Percentiles rank a stretch among this genome's conserved stretches.
These are phyloP conservation scores for Singerocomus inundabilis DNA, from an alignment of 1,284 basidiomycete species.

Conservation along the genomic window DNA sequence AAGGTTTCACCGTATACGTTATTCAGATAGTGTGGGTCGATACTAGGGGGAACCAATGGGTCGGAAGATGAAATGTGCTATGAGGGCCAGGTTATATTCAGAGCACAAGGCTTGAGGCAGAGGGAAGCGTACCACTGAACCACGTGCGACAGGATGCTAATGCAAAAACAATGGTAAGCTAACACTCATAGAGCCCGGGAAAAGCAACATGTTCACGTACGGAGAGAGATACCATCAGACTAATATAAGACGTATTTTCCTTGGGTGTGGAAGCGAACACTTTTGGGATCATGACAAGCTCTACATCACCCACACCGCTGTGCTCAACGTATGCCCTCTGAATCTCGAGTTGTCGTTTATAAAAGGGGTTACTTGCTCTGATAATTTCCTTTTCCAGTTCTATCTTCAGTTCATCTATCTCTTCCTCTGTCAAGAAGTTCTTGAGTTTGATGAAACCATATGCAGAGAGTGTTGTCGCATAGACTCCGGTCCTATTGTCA, in stretches of 20 bases:
- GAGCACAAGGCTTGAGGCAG: not conserved
- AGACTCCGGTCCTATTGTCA: slow-evolving; percentile 14
- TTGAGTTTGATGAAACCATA: slow-evolving; percentile 22
- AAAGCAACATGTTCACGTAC: slow-evolving; percentile 4
- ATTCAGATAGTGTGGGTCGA: slow-evolving; percentile 16
- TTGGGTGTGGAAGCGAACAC: slow-evolving; percentile 11
- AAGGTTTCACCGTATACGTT: slow-evolving; percentile 12
- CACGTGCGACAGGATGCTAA: slow-evolving; percentile 21
- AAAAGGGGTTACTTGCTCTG: slow-evolving; percentile 1
- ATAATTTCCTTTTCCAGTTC: slow-evolving; percentile 15
- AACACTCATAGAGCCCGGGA: not conserved
- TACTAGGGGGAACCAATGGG: slow-evolving; percentile 12
- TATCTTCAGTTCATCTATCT: slow-evolving; percentile 16
- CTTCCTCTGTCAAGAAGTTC: slow-evolving; percentile 13
- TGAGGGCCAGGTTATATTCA: not conserved
- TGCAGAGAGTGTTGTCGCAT: slow-evolving; percentile 18
- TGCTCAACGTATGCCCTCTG: slow-evolving; percentile 10
- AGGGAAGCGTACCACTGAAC: slow-evolving; percentile 16
- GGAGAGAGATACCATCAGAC: slow-evolving; percentile 11
- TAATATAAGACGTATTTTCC: slow-evolving; percentile 18
- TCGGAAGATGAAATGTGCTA: slow-evolving; percentile 19
- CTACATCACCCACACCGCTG: slow-evolving; percentile 15
- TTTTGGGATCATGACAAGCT: slow-evolving; percentile 22
- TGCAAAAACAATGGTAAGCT: not conserved
- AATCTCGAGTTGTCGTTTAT: slow-evolving; percentile 17